phyloP scores from a whole-genome alignment of 176 grass and related monocot genomes.

The Oryza nivara region DNA sequence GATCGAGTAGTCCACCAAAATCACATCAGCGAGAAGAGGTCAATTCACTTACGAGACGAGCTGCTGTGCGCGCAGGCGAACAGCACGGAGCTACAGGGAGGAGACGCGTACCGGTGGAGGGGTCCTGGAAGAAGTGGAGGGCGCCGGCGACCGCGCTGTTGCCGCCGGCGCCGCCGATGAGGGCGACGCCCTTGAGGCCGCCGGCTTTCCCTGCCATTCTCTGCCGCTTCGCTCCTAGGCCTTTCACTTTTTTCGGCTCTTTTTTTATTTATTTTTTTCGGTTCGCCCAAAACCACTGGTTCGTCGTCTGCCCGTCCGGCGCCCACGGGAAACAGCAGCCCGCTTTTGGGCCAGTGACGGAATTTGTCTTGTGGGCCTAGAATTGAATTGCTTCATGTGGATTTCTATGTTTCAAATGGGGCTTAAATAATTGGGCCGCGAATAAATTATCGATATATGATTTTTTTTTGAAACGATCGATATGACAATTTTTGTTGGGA shows the following conservation, averaged over 20 bases:
- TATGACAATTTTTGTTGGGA: too few relatives aligned
- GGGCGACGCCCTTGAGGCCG: slow-evolving; percentile 61
- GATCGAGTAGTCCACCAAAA: not conserved
- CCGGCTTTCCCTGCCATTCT: slow-evolving; percentile 47
- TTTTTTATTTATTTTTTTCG: not conserved
- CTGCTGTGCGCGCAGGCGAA: not conserved
- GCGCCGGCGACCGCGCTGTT: slow-evolving; percentile 44
- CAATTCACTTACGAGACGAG: not conserved
- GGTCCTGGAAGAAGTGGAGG: slow-evolving; percentile 56
- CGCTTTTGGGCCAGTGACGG: not conserved
- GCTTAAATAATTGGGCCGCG: too few relatives aligned
- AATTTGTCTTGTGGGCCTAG: not conserved
- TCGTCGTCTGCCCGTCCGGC: not conserved
- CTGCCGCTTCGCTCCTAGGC: not conserved
- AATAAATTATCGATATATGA: too few relatives aligned
- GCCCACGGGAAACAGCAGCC: not conserved
- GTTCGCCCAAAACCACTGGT: slow-evolving; percentile 8
- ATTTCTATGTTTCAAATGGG: too few relatives aligned
- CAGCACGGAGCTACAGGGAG: not conserved
- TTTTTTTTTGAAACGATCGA: too few relatives aligned
- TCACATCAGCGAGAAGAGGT: not conserved
- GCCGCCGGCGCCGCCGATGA: slow-evolving; percentile 46
- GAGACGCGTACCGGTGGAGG: slow-evolving; percentile 27
- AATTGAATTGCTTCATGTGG: not conserved
- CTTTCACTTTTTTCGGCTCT: not conserved